Base-by-base conservation (phyloP, 73 alveolate genomes). In the Stentor coeruleus region DNA sequence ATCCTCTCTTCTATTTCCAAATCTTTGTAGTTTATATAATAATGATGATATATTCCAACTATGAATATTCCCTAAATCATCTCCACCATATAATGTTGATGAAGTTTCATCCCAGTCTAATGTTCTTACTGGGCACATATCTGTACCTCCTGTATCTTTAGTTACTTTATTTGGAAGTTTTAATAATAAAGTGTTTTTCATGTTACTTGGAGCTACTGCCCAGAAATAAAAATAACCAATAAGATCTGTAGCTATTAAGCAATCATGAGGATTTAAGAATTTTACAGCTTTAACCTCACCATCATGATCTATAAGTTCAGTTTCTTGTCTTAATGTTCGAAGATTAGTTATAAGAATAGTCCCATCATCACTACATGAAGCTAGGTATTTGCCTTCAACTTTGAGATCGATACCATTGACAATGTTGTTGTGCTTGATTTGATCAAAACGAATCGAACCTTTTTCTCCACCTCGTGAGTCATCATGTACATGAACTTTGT, bases 321-420 rank as follows among this genome's bases (percentile, higher is more conserved):
- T 96, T 75, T 96, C 99, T 74, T 95, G 89, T 66, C 98, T 93
- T 83, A 93, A 89, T 2, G 98, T 91, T 38, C 93, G 95, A 89
- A 93, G 92, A 90, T 96, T 94, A 49, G 92, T 93, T 38, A 96
- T 93, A 79, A 95, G 91, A 3, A 96, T 97, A 55, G 93, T 85
- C 30, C 98, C 98, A 85, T 94, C 98, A 91, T 96, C 99, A 41
- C 97, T 94, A 81, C 98, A 94, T 73, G 94, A 89, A 37, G 98
- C 99, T 59, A 92, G 86, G 33, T 83, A 81, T 59, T 92, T 89
- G 86, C 86, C 81, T 74, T 90, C 96, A 81, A 90, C 39, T 60
- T 82, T 91, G 59, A 89, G 94, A 89, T 84, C 92, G 84, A 60
- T 92, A 84, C 74, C 91, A 85, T 95, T 96, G 87, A 91, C 97